Evolutionary conservation across 306 rosid genomes (phyloP).

Genomic region (Ziziphus jujuba): DNA sequence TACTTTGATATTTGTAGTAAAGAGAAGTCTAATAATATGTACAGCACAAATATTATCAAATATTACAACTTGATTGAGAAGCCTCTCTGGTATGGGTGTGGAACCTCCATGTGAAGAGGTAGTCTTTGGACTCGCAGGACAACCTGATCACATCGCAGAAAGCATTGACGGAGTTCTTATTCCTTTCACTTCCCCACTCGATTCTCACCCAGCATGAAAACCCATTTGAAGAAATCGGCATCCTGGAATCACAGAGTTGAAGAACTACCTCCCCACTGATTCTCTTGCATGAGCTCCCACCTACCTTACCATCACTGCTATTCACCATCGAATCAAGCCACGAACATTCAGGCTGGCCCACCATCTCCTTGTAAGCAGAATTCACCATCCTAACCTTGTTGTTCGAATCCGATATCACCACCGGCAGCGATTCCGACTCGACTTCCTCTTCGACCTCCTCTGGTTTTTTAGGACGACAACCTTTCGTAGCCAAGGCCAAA

Average conservation of each 20-base stretch:
- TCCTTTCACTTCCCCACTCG: constrained; percentile 59
- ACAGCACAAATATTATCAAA: constrained; percentile 18
- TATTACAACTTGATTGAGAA: constrained; percentile 46
- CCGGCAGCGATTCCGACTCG: constrained; percentile 69
- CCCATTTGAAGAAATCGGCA: constrained; percentile 61
- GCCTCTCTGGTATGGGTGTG: constrained; percentile 57
- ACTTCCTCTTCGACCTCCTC: constrained; percentile 66
- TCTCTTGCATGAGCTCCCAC: constrained; percentile 52
- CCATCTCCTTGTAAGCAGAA: constrained; percentile 83
- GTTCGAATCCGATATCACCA: constrained; percentile 74
- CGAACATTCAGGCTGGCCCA: constrained; percentile 83
- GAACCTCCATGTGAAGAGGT: constrained; percentile 83
- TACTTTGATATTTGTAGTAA: no score
- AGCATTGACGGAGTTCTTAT: constrained; percentile 47
- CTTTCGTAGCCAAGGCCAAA: background rate
- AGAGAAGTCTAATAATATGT: constrained; percentile 17
- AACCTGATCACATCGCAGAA: constrained; percentile 73
- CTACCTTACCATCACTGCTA: no score
- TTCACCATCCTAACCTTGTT: constrained; percentile 76
- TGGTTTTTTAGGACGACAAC: constrained; percentile 35
- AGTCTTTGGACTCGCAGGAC: constrained; percentile 70
- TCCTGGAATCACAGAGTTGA: constrained; percentile 39
- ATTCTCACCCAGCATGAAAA: constrained; percentile 94
- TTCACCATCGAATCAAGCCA: constrained; percentile 79
- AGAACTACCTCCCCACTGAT: constrained; percentile 78